Base-by-base conservation (phyloP, 495 filamentous ascomycete genomes). In the Aspergillus nidulans region DNA sequence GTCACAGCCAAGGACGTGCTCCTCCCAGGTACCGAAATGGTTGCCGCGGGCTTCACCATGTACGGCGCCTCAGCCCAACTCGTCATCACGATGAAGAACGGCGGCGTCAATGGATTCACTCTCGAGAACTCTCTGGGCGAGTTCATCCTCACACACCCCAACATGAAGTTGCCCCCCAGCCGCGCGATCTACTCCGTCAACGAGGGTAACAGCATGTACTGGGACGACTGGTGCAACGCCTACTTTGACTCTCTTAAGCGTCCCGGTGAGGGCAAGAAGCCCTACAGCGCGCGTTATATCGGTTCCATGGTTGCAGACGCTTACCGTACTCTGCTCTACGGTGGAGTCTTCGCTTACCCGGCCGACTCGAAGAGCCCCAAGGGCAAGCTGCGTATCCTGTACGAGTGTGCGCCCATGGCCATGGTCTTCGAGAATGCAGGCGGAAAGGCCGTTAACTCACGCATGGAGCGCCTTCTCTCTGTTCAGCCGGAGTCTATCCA, bases 391-490 rank as follows among this genome's bases (percentile, higher is more conserved):
- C 81, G 94, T 57, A 98, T 98, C 62, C 70, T 98, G 65, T 98
- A 98, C 74, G 94, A 98, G 77, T 98, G 94, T 70, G 94, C 95
- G 2, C 94, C 94, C 16, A 98, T 98, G 94, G 95, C 95, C 6
- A 90, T 97, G 91, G 80, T 98, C 19, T 96, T 98, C 75, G 94
- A 98, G 78, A 96, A 98, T 73, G 94, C 94, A 59, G 94, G 94
- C 59, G 94, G 94, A 43, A 83, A 94, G 71, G 94, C 94, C 2
- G 77, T 98, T 18, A 87, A 96, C 71, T 89, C 88, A 72, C 82
- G 84, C 36, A 94, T 95, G 88, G 73, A 84, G 56, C 85, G 94
- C 34, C 90, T 98, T 85, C 77, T 98, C 52, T 85, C 88, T 43
- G 87, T 97, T 47, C 85, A 91, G 2, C 94, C 94, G 0, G 88